Percentiles rank a stretch among this genome's conserved stretches.
phyloP scores from a whole-genome alignment of 176 grass and related monocot species.

The Avena insularis region DNA sequence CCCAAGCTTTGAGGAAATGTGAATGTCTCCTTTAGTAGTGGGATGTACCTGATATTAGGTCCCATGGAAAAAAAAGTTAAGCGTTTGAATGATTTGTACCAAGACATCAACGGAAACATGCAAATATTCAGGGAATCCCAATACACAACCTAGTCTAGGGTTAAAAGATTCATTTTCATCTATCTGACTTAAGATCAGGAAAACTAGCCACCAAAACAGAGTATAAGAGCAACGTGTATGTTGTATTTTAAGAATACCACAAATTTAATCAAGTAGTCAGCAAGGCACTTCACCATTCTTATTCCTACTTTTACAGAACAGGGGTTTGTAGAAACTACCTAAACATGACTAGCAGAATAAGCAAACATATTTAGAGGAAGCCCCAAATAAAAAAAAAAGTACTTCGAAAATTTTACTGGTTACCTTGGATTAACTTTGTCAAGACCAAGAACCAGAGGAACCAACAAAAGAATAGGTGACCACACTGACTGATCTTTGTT shows the following conservation, averaged over 20 bases:
- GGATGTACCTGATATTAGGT: constrained; percentile 76
- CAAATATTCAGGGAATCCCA: constrained; percentile 16
- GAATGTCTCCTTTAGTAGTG: constrained; percentile 90
- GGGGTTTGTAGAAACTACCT: background rate
- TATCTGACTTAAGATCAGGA: constrained; percentile 21
- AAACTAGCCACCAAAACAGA: background rate
- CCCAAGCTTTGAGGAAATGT: constrained; percentile 97
- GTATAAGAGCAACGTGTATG: background rate
- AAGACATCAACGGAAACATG: constrained; percentile 38
- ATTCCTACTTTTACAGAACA: background rate
- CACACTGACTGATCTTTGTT: constrained; percentile 52
- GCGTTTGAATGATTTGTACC: constrained; percentile 3
- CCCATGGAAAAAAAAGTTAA: constrained; percentile 16
- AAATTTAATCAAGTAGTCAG: background rate
- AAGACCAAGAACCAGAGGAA: constrained; percentile 92
- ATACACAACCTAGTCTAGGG: constrained; percentile 18
- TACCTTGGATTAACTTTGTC: constrained; percentile 99
- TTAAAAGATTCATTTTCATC: background rate
- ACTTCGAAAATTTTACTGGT: constrained; percentile 8
- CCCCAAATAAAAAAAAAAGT: constrained; percentile 2
- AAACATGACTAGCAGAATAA: background rate
- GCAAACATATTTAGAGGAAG: constrained; percentile 4
- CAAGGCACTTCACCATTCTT: background rate
- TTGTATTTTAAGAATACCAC: background rate
- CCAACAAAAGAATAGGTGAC: constrained; percentile 86